Percentiles rank a stretch among this genome's conserved stretches.
These are phyloP conservation scores for Penicillium ucsense DNA, from an alignment of 495 filamentous ascomycete genomes.

Conservation along the genomic window DNA sequence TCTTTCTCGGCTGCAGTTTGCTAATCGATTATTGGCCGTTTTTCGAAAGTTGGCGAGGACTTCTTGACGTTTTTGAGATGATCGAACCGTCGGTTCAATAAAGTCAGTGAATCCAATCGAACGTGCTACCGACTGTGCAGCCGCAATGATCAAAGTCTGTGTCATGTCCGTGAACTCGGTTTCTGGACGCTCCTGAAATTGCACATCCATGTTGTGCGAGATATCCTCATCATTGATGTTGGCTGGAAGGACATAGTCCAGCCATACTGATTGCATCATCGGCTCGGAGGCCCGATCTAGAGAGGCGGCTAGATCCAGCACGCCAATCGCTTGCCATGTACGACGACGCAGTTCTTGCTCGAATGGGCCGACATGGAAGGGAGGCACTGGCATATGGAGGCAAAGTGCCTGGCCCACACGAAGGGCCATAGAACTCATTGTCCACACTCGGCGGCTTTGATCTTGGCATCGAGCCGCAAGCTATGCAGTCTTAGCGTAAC, in stretches of 20 bases:
- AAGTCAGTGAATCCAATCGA: conserved; percentile 22
- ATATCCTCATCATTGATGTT: conserved; percentile 29
- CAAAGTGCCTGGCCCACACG: conserved; percentile 59
- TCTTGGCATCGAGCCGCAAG: conserved; percentile 35
- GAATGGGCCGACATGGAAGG: conserved; percentile 23
- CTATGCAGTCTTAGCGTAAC: conserved; percentile 15
- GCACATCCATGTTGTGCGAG: conserved; percentile 16
- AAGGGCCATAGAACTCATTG: conserved; percentile 55
- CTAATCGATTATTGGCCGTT: conserved; percentile 12
- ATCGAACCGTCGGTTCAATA: conserved; percentile 12
- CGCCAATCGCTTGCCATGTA: conserved; percentile 25
- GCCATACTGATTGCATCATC: conserved; percentile 28
- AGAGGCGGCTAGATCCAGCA: conserved; percentile 27
- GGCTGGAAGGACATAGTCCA: conserved; percentile 16
- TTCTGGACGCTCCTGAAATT: conserved; percentile 9
- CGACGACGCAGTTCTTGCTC: conserved; percentile 29
- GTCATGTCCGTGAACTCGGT: conserved; percentile 28
- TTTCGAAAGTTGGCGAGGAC: conserved; percentile 21
- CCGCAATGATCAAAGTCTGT: conserved; percentile 15
- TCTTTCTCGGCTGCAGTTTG: conserved; percentile 13
- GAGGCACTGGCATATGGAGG: conserved; percentile 40
- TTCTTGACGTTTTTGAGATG: conserved; percentile 19
- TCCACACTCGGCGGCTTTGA: conserved; percentile 38
- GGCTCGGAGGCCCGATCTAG: conserved; percentile 29
- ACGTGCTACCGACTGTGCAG: conserved; percentile 16